phyloP scores from a whole-genome alignment of 1,284 basidiomycete species.

The Ceratobasidium papillatum region DNA sequence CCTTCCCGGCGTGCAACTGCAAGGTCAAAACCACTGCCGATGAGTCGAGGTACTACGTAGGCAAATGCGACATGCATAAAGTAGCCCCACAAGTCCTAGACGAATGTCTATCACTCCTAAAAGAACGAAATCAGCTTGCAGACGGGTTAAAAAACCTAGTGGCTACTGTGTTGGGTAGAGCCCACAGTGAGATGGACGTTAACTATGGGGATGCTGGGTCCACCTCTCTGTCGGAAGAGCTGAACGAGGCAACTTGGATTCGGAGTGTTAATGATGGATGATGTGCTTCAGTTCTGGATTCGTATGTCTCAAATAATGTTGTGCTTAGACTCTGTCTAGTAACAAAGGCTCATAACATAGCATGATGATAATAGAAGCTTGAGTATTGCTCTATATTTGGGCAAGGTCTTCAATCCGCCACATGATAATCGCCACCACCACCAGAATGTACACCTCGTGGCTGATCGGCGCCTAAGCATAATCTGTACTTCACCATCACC shows the following conservation, averaged over 20 bases:
- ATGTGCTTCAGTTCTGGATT: neutral
- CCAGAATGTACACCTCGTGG: too few relatives aligned
- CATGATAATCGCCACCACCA: neutral
- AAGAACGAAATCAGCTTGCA: neutral
- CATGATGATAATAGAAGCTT: too few relatives aligned
- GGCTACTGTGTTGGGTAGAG: neutral
- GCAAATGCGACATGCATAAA: slow-evolving; percentile 7
- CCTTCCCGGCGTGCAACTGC: slow-evolving; percentile 10
- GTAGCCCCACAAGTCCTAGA: neutral
- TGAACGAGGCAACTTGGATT: slow-evolving; percentile 1
- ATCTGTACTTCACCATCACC: too few relatives aligned
- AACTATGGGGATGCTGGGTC: neutral
- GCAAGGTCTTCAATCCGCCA: neutral
- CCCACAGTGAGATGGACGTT: neutral
- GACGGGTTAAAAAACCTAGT: neutral
- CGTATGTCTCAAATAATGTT: too few relatives aligned
- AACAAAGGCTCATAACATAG: neutral
- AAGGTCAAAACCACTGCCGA: neutral
- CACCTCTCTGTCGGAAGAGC: neutral
- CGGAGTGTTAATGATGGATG: neutral
- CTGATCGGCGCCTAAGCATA: too few relatives aligned
- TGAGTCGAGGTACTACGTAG: neutral
- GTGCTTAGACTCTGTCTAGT: neutral
- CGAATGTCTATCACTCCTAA: slow-evolving; percentile 4
- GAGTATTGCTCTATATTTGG: too few relatives aligned